Conservation (phyloP, 352 stramenopile species). For the Globisporangium paroecandrum region DNA sequence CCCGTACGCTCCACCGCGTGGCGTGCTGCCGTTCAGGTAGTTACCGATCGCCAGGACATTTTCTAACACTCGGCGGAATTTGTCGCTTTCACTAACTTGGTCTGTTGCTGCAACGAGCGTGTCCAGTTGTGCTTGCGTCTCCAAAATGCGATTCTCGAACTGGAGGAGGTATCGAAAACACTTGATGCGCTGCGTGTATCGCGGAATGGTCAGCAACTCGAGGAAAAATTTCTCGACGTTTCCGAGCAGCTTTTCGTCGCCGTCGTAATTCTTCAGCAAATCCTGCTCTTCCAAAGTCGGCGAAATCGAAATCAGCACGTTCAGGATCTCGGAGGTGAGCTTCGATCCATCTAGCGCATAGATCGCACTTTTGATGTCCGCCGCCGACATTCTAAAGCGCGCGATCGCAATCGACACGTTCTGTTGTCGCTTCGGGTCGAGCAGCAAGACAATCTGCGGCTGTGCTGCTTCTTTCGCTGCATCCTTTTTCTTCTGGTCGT, state of each 20-base stretch:
- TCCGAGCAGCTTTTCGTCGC: conserved; percentile 79
- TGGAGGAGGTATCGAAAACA: conserved; percentile 85
- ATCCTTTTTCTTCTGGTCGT: conserved; percentile 79
- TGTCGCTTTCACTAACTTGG: conserved; percentile 76
- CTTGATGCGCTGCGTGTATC: conserved; percentile 87
- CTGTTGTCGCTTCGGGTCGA: conserved; percentile 96
- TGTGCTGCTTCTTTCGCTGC: conserved; percentile 33
- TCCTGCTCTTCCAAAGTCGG: conserved; percentile 89
- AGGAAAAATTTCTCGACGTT: conserved; percentile 89
- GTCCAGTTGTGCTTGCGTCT: conserved; percentile 81
- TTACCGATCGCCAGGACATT: conserved; percentile 90
- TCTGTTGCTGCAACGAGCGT: conserved; percentile 79
- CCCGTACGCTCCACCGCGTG: conserved; percentile 85
- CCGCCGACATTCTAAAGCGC: conserved; percentile 90
- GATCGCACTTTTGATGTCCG: conserved; percentile 85
- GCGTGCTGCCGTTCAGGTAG: conserved; percentile 89
- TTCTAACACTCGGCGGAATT: conserved; percentile 76
- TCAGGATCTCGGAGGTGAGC: conserved; percentile 80
- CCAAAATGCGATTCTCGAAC: conserved; percentile 82
- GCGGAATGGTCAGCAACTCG: conserved; percentile 79
- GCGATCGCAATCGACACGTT: conserved; percentile 98
- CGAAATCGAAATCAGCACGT: conserved; percentile 86
- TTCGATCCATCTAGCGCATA: conserved; percentile 72
- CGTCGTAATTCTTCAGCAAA: conserved; percentile 89
- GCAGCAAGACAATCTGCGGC: conserved; percentile 79